These are phyloP conservation scores for Ulvella scutata DNA, from an alignment of 139 green algal species.

Conservation along the genomic window DNA sequence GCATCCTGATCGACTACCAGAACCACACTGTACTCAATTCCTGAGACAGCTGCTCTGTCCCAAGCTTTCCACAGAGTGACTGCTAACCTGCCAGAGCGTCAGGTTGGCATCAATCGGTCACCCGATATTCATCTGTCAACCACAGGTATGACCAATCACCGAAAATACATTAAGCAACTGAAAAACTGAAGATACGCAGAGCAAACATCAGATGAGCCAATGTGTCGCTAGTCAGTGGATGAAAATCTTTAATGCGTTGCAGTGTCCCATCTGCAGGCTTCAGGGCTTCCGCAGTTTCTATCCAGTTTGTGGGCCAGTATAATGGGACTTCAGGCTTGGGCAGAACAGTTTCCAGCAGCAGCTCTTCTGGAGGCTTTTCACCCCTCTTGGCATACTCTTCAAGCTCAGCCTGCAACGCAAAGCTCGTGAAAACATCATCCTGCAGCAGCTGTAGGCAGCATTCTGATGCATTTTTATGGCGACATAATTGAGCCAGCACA, in stretches of 20 bases:
- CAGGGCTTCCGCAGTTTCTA: constrained; percentile 10
- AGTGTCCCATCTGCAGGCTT: constrained; percentile 6
- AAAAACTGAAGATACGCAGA: constrained; percentile 30
- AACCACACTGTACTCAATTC: too few relatives aligned
- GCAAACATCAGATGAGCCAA: constrained; percentile 23
- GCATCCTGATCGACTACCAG: too few relatives aligned
- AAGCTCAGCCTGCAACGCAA: not conserved
- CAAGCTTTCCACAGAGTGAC: too few relatives aligned
- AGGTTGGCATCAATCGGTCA: too few relatives aligned
- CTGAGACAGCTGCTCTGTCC: too few relatives aligned
- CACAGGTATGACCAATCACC: too few relatives aligned
- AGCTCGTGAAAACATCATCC: too few relatives aligned
- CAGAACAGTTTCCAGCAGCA: constrained; percentile 25
- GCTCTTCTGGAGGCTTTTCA: not conserved
- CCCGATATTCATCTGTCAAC: too few relatives aligned
- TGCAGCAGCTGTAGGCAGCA: too few relatives aligned
- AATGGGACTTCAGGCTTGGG: constrained; percentile 12
- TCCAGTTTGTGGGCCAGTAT: not conserved
- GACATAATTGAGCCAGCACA: too few relatives aligned
- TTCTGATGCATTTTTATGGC: too few relatives aligned
- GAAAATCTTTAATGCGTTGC: constrained; percentile 11
- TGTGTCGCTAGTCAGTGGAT: constrained; percentile 18
- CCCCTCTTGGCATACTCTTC: not conserved
- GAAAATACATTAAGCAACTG: not conserved
- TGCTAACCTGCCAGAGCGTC: too few relatives aligned